Conservation (phyloP, 2,329 filamentous ascomycete species). For the Diaporthe velutina region DNA sequence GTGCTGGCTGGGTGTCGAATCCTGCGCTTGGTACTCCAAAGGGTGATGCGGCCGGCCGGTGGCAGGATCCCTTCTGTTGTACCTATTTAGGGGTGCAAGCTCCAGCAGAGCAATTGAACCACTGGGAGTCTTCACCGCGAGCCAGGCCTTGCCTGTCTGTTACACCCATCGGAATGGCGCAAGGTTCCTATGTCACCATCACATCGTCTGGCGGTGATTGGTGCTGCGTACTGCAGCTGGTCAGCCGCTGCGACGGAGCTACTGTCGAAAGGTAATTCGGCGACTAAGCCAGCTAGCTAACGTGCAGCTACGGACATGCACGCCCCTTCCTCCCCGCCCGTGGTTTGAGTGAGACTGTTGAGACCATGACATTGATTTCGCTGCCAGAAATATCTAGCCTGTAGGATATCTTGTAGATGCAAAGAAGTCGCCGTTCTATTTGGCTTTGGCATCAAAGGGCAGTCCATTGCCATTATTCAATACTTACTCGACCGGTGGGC, state of each 20-base stretch:
- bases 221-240: background rate
- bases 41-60: background rate
- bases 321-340: background rate
- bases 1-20: constrained; percentile 16
- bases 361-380: background rate
- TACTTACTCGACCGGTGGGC: background rate
- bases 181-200: constrained; percentile 17
- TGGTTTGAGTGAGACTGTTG: background rate
- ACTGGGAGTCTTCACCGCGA: no score
- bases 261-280: background rate
- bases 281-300: constrained; percentile 1
- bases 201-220: constrained; percentile 8
- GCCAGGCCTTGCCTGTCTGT: background rate
- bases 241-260: constrained; percentile 5
- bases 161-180: background rate
- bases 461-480: background rate
- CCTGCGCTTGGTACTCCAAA: background rate
- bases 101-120: constrained; percentile 9
- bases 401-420: background rate
- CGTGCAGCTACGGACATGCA: background rate
- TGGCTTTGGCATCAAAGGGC: background rate
- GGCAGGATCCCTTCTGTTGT: background rate
- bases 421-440: background rate
- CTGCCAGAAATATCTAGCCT: background rate
- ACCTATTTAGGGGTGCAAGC: constrained; percentile 3